Percentiles rank a stretch among this genome's conserved stretches.
Conservation (phyloP, 106 monocot genomes). For the Narthecium ossifragum region DNA sequence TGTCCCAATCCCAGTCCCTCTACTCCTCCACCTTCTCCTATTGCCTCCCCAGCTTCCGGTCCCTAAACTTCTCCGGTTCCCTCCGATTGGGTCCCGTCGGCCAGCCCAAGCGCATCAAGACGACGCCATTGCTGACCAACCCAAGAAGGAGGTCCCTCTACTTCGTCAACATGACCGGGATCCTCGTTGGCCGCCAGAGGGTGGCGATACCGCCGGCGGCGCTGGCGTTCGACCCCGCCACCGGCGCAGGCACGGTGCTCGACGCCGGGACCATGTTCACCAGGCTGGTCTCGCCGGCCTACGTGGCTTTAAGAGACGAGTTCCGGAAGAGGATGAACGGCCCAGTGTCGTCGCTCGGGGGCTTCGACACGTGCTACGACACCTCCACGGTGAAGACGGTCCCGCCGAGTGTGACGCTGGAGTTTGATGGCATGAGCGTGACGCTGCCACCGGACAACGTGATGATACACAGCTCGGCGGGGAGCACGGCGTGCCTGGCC, state of each 20-base stretch:
- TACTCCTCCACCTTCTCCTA: slow-evolving; percentile 86
- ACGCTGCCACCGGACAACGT: slow-evolving; percentile 72
- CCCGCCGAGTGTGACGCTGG: slow-evolving; percentile 54
- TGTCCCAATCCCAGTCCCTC: slow-evolving; percentile 51
- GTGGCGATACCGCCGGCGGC: slow-evolving; percentile 40
- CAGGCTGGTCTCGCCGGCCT: slow-evolving; percentile 68
- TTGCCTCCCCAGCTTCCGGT: slow-evolving; percentile 84
- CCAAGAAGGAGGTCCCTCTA: slow-evolving; percentile 75
- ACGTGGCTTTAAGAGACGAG: slow-evolving; percentile 68
- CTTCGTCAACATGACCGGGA: slow-evolving; percentile 68
- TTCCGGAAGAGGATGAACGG: slow-evolving; percentile 49
- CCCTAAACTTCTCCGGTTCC: slow-evolving; percentile 87
- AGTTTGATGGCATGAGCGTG: slow-evolving; percentile 76
- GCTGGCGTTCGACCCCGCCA: slow-evolving; percentile 59
- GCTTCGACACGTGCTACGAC: slow-evolving; percentile 98
- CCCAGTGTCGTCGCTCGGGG: slow-evolving; percentile 56
- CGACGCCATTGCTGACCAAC: slow-evolving; percentile 70
- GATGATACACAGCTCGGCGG: slow-evolving; percentile 71
- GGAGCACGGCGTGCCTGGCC: slow-evolving; percentile 60
- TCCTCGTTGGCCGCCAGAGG: slow-evolving; percentile 46
- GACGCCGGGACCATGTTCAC: slow-evolving; percentile 99
- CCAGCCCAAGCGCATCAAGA: slow-evolving; percentile 66
- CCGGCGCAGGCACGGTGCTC: slow-evolving; percentile 82
- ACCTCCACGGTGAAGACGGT: slow-evolving; percentile 25
- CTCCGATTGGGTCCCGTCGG: slow-evolving; percentile 72